phyloP scores from a whole-genome alignment of 2,329 filamentous ascomycete genomes.

The Penicillium sp. region DNA sequence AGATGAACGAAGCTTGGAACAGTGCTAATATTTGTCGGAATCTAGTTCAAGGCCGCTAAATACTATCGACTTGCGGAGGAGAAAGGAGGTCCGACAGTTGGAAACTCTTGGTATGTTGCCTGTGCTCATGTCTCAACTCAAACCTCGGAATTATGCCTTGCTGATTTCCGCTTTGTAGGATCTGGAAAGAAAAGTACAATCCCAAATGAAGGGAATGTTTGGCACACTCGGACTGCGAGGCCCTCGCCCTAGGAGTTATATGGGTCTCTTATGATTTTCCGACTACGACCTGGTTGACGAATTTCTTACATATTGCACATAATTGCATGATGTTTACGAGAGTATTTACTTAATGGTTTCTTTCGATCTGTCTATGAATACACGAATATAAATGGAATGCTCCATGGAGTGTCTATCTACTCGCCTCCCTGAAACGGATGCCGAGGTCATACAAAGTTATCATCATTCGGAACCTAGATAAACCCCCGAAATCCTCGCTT shows the following conservation, averaged over 20 bases:
- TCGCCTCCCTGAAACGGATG: too few species aligned
- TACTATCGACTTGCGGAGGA: slow-evolving; percentile 92
- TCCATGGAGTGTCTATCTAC: neutral
- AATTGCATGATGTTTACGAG: neutral
- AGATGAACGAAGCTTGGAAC: slow-evolving; percentile 17
- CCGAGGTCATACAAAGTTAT: neutral
- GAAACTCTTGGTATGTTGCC: slow-evolving; percentile 86
- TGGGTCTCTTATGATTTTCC: neutral
- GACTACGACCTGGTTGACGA: neutral
- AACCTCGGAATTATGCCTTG: slow-evolving; percentile 7
- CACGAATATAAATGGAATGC: neutral
- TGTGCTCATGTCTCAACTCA: slow-evolving; percentile 1
- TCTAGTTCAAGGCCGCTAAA: slow-evolving; percentile 68
- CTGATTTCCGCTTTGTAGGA: slow-evolving; percentile 63
- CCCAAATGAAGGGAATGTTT: slow-evolving; percentile 43
- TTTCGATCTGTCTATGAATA: neutral
- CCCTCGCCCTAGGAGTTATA: neutral
- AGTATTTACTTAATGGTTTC: neutral
- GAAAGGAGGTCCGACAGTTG: slow-evolving; percentile 85
- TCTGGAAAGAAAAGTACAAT: slow-evolving; percentile 97
- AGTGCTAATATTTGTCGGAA: slow-evolving; percentile 1
- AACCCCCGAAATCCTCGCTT: neutral
- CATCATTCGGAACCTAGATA: neutral
- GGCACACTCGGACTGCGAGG: neutral
- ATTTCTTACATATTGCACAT: slow-evolving; percentile 1